These are phyloP conservation scores for Taiwanofungus camphoratus DNA, from an alignment of 1,284 basidiomycete species.

Conservation along the genomic window DNA sequence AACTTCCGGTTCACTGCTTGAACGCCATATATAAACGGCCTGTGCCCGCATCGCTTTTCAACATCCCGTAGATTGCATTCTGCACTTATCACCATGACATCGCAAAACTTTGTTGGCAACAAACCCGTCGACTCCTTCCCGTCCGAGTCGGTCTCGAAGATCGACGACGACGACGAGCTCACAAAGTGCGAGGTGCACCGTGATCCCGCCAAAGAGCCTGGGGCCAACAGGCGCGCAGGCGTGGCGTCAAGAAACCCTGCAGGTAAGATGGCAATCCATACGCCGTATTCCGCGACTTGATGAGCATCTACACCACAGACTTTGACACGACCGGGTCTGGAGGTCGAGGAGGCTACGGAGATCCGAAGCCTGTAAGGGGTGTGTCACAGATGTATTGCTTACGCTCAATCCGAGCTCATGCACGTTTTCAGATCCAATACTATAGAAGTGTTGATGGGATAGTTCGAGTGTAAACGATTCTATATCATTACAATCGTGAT, in stretches of 20 bases:
- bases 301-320: neutral
- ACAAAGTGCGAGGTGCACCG: constrained; percentile 9
- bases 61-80: too few relatives aligned
- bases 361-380: constrained; percentile 4
- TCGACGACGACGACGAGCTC: constrained; percentile 10
- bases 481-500: too few relatives aligned
- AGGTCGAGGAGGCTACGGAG: constrained; percentile 4
- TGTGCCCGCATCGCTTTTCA: too few relatives aligned
- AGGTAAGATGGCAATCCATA: neutral
- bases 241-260: constrained; percentile 12
- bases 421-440: too few relatives aligned
- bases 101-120: constrained; percentile 11
- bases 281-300: neutral
- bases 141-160: constrained; percentile 3
- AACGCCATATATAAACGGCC: too few relatives aligned
- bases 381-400: neutral
- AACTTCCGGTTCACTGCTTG: too few relatives aligned
- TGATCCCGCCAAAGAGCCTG: constrained; percentile 5
- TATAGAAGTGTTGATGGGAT: too few relatives aligned
- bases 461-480: too few relatives aligned
- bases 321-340: constrained; percentile 2
- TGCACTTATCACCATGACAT: constrained; percentile 9
- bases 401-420: neutral
- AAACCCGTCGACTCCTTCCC: constrained; percentile 12
- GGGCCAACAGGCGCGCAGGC: constrained; percentile 15